phyloP scores from a whole-genome alignment of 129 eudicot species.

The Lactuca saligna region DNA sequence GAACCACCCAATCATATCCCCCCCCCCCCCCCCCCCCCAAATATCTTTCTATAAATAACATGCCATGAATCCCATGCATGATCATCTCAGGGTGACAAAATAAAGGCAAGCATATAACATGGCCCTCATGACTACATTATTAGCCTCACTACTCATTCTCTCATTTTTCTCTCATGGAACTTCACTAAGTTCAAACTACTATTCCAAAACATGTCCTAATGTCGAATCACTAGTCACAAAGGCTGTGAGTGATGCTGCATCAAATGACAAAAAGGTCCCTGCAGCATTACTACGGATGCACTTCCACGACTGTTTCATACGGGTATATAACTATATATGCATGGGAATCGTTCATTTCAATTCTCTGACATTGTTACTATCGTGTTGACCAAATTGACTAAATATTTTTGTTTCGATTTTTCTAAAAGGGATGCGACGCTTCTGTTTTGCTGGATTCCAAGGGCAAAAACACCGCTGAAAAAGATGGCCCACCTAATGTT shows the following conservation, averaged over 20 bases:
- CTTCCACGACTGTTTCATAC: slow-evolving; percentile 85
- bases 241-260: slow-evolving; percentile 47
- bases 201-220: slow-evolving; percentile 56
- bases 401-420: slow-evolving; percentile 1
- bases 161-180: slow-evolving; percentile 26
- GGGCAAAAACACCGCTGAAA: slow-evolving; percentile 64
- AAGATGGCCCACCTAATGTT: slow-evolving; percentile 71
- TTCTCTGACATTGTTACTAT: not conserved
- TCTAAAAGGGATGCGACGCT: slow-evolving; percentile 72
- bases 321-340: slow-evolving; percentile 49
- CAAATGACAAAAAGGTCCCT: slow-evolving; percentile 65
- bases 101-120: slow-evolving; percentile 13
- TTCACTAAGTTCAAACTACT: slow-evolving; percentile 63
- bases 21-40: slow-evolving; percentile 9
- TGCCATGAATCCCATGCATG: slow-evolving; percentile 30
- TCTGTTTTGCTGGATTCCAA: slow-evolving; percentile 70
- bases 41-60: slow-evolving; percentile 35
- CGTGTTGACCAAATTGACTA: slow-evolving; percentile 4
- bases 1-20: slow-evolving; percentile 31
- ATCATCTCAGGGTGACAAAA: slow-evolving; percentile 16
- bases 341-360: not conserved
- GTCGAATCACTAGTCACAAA: slow-evolving; percentile 48
- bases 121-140: slow-evolving; percentile 26
- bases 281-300: slow-evolving; percentile 84
- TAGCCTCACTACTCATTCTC: slow-evolving; percentile 36